Conservation (phyloP, 2,329 filamentous ascomycete species). For the Colletotrichum phormii region DNA sequence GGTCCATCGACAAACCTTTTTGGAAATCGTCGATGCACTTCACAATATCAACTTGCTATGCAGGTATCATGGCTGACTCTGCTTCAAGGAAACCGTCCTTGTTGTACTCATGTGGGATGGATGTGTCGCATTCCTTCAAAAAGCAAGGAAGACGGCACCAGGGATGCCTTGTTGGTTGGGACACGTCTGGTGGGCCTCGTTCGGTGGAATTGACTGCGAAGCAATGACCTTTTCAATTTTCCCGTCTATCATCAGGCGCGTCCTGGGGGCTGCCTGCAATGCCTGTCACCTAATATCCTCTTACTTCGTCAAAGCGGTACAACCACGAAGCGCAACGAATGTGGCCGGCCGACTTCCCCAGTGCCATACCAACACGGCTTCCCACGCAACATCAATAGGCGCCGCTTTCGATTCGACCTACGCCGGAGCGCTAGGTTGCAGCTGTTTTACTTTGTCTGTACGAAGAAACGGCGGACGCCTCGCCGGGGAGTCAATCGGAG, state of each 20-base stretch:
- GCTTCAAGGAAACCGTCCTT: not conserved
- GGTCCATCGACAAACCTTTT: accelerated
- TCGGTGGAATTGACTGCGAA: not conserved
- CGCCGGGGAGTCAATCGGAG: not conserved
- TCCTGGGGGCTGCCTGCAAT: not conserved
- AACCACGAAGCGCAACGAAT: not conserved
- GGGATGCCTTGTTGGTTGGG: not conserved
- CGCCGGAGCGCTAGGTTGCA: not conserved
- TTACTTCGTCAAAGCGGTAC: not conserved
- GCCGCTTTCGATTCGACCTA: not conserved
- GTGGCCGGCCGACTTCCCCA: too few species aligned
- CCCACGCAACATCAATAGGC: not conserved
- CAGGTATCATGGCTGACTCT: not conserved
- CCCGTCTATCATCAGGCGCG: not conserved
- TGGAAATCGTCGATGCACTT: not conserved
- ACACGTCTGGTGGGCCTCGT: not conserved
- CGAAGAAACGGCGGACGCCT: not conserved
- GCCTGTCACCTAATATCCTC: not conserved
- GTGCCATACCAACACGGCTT: not conserved
- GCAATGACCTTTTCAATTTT: not conserved
- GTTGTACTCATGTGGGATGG: not conserved
- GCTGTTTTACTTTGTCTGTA: not conserved
- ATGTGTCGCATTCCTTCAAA: too few species aligned
- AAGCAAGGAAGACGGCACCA: not conserved
- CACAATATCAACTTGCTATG: not conserved